Base-by-base conservation (phyloP, 495 filamentous ascomycete genomes). In the Opeltia flavorubescens region DNA sequence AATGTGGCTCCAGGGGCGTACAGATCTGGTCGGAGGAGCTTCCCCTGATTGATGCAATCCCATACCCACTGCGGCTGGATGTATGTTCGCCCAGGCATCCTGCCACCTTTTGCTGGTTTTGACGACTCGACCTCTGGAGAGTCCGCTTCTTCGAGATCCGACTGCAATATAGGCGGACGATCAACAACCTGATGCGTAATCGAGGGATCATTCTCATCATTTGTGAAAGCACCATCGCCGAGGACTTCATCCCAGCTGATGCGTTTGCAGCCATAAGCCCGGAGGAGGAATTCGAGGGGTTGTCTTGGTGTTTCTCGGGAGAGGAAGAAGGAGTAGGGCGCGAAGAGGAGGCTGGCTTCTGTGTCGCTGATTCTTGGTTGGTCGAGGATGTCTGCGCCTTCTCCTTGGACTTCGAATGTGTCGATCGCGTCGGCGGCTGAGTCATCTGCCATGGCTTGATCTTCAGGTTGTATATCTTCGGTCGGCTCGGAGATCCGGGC, bases 151-250 rank as follows among this genome's bases (percentile, higher is more conserved):
- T 77, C 76, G 12, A 67, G 73, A 52, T 77, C 78, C 67, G 78
- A 77, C 67, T 79, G 78, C 4, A 86, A 74, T 7, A 89, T 68
- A 13, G 83, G 78, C 23, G 84, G 84, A 27, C 91, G 77, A 63
- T 98, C 91, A 17, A 98, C 85, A 47, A 98, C 78, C 60, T 98
- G 91, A 65, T 98, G 91, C 8, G 91, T 98, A 54, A 96, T 95
- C 23, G 79, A 72, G 9, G 80, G 73, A 58, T 96, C 87, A 2
- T 72, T 73, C 67, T 95, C 88, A 58, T 94, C 75, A 42, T 84
- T 78, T 13, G 87, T 95, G 65, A 83, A 95, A 44, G 91, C 82
- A 13, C 93, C 91, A 53, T 89, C 88, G 47, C 91, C 93, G 25
- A 94, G 71, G 21, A 88, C 77, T 3, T 76, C 66, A 58, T 94